These are phyloP conservation scores for Xylariales sp. DNA, from an alignment of 2,329 filamentous ascomycete species.

Conservation along the genomic window DNA sequence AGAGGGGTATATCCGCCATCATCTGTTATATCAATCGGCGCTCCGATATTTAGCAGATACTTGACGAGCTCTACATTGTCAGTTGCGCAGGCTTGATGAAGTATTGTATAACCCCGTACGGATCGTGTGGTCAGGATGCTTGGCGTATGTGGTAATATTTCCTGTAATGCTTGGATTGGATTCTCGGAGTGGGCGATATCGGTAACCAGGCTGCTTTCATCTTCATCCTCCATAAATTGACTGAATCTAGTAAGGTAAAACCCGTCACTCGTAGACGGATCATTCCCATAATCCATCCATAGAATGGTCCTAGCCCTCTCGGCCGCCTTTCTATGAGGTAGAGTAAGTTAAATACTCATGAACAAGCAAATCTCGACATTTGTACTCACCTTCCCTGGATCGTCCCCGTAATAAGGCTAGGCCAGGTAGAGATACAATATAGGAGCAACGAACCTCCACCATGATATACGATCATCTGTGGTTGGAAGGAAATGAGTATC, in stretches of 20 bases:
- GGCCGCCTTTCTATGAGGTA: background rate
- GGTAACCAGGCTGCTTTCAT: background rate
- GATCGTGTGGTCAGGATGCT: slow-evolving; percentile 8
- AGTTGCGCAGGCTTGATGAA: slow-evolving; percentile 23
- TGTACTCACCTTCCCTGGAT: background rate
- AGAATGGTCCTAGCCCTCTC: too few species aligned
- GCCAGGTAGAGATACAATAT: slow-evolving; percentile 8
- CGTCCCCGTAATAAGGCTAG: background rate
- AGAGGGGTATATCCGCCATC: background rate
- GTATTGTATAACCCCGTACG: slow-evolving; percentile 10
- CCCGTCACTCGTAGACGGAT: background rate
- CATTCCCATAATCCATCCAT: too few species aligned
- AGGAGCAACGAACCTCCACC: background rate
- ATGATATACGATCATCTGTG: background rate
- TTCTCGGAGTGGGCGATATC: background rate
- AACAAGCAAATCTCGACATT: too few species aligned
- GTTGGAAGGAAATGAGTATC: background rate
- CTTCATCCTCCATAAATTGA: slow-evolving; percentile 7
- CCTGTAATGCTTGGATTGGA: background rate
- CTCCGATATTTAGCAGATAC: slow-evolving; percentile 3
- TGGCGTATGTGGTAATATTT: slow-evolving; percentile 1
- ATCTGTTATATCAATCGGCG: background rate
- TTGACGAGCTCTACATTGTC: background rate
- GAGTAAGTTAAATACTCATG: background rate
- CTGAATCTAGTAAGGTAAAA: background rate